Evolutionary conservation across 2,329 filamentous ascomycete genomes (phyloP), one percentile per base, ranked within the genome.

Genomic region (Daldinia eschscholtzii): DNA sequence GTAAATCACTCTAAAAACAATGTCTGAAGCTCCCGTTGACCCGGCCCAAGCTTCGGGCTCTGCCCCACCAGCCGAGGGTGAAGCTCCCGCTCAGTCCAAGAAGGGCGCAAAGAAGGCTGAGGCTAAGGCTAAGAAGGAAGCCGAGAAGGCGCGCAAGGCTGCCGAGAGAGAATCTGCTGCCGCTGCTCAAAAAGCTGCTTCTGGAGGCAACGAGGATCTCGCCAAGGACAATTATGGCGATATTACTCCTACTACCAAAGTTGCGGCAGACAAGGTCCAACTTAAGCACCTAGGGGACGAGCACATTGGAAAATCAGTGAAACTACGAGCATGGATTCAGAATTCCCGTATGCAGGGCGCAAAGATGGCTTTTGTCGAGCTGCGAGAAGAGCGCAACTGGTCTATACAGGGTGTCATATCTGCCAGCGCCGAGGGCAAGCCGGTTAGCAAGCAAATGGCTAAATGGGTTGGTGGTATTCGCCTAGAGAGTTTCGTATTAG

Each of bases 311-410:
- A 89, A 92, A 82, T 88, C 88, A 33, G 87, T 98, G 73, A 90
- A 89, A 50, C 86, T 98, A 76, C 88, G 93, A 41, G 93, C 89
- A 33, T 93, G 92, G 84, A 87, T 98, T 42, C 93, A 97, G 80
- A 98, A 97, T 83, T 89, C 92, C 35, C 89, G 95, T 72, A 90
- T 92, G 75, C 95, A 98, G 83, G 91, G 92, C 67, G 93, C 94
- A 73, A 97, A 97, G 85, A 91, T 98, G 84, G 92, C 90, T 46
- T 98, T 98, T 83, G 82, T 98, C 75, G 93, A 96, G 83, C 86
- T 98, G 74, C 88, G 93, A 71, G 87, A 93, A 80, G 89, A 92
- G 79, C 84, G 87, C 67, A 87, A 90, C 76, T 91, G 92, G 85
- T 91, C 90, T 28, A 91, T 98, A 42, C 94, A 98, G 83, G 93